Evolutionary conservation across 768 basidiomycete genomes (phyloP), one percentile per base, ranked within the genome.

Genomic region (Boletus vermiculosoides): DNA sequence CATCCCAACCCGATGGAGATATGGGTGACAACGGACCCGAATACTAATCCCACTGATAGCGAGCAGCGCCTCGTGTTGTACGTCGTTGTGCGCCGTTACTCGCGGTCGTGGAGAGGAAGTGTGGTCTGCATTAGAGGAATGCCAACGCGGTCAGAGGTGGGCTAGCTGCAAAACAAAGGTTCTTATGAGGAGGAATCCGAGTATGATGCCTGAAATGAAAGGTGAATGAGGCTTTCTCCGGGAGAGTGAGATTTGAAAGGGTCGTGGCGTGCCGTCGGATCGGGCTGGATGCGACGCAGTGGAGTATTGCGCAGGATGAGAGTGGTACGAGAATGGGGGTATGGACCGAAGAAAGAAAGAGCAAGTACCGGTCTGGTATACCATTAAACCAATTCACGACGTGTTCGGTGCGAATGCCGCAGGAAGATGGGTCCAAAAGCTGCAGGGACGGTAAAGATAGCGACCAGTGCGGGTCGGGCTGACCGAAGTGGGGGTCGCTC

Each of bases 311-410:
- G 55, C 36, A 45, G 52, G 47, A 56, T 40, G 54, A 56, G 62
- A 58, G 65, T 13, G 34, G 8, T 45, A 60, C 64, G 30, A 62
- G 62, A 65, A 65, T 53, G 60, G 54, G 39, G 30, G 34, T 12
- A 16, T 16, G 45, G 28, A 30, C 51, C 48, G 18, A 39, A 31
- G 15, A 18, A 22, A 25, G 39, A 22, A 52, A 47, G 12, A 30
- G 42, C 11, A 45, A 41, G 34, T 46, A n/a, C 58, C 18, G 25
- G 37, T 52, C 45, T 48, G 36, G 48, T 13, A 45, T n/a, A 20
- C 42, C 55, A 39, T 2, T 28, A 12, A 42, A 28, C 45, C 25
- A 44, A 61, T 41, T 62, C 59, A 50, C 61, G 45, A 61, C 54
- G 37, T 53, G 44, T 50, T 11, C 59, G 52, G 59, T 7, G 57